Base-by-base conservation (phyloP, 495 filamentous ascomycete genomes). In the Diplogelasinospora grovesii region DNA sequence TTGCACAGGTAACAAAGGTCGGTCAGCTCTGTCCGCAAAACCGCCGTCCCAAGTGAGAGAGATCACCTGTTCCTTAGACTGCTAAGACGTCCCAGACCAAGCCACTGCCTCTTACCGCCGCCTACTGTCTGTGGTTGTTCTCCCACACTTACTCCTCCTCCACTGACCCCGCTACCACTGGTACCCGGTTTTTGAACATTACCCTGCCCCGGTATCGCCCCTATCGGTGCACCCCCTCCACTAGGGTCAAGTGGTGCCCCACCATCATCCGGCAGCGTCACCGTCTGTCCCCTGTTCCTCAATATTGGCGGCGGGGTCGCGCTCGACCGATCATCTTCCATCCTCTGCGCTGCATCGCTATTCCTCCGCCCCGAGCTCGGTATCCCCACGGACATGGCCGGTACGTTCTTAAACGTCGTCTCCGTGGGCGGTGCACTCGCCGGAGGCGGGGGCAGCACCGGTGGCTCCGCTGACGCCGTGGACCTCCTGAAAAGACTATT, bases 241-340 rank as follows among this genome's bases (percentile, higher is more conserved):
- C 18, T 8, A 13, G 19, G n/a, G 13, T 38, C 25, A 19, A 53
- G 30, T 2, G 50, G 45, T 1, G 37, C 46, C 5, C 46, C 50
- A 10, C 56, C 53, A 7, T 56, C 53, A 8, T 54, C 41, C 21
- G 50, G 43, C 3, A 52, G 52, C 3, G 41, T 34, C 5, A 52
- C 43, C 6, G 35, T 39, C 8, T 36, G 41, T 5, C 39, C 51
- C 20, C 59, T 68, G 33, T 53, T 69, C 9, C 67, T 59, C 43
- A 61, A 36, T 32, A 72, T 72, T 0, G 69, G 69, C 3, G 69
- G 67, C 19, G 69, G 69, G 8, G 69, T 71, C 10, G 66, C 64
- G 8, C 67, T 61, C 3, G 52, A 45, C 3, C 53, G 34, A 15
- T 55, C 54, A 10, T 65, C 60, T 4, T 59, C 65, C 3, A n/a